A percentile compares a stretch with the other conserved stretches of the same genome.
Conservation (phyloP, 495 filamentous ascomycete genomes). For the Tuber aestivum region DNA sequence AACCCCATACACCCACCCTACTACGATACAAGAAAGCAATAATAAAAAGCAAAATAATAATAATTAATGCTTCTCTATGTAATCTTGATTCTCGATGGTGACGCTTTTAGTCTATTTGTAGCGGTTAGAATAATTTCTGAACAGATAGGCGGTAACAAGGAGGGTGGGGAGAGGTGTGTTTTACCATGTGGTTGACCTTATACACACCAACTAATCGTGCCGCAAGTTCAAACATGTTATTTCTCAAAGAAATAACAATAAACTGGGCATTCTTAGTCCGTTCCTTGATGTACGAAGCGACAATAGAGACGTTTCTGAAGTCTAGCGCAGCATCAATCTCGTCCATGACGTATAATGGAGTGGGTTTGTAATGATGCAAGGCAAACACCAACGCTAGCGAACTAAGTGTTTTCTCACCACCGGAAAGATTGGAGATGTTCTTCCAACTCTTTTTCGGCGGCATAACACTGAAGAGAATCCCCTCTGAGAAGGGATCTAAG, state of each 20-base stretch:
- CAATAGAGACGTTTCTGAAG: conserved; percentile 97
- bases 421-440: conserved; percentile 90
- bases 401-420: conserved; percentile 95
- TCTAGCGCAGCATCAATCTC: conserved; percentile 98
- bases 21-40: conserved; percentile 20
- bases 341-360: conserved; percentile 97
- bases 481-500: conserved; percentile 92
- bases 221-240: conserved; percentile 99
- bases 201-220: conserved; percentile 90
- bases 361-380: conserved; percentile 95
- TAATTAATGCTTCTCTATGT: conserved; percentile 49
- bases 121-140: conserved; percentile 6
- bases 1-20: conserved; percentile 1
- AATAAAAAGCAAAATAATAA: background rate
- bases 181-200: conserved; percentile 96
- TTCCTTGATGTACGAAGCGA: conserved; percentile 97
- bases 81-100: conserved; percentile 88
- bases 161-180: conserved; percentile 25
- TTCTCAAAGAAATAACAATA: conserved; percentile 93
- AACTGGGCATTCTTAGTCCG: conserved; percentile 98
- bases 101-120: conserved; percentile 70
- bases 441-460: conserved; percentile 99
- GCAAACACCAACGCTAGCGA: conserved; percentile 94
- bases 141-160: background rate
- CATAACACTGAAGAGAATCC: conserved; percentile 96